Percentiles rank a stretch among this genome's conserved stretches.
Conservation (phyloP, 768 basidiomycete genomes). For the Filobasidium floriforme region DNA sequence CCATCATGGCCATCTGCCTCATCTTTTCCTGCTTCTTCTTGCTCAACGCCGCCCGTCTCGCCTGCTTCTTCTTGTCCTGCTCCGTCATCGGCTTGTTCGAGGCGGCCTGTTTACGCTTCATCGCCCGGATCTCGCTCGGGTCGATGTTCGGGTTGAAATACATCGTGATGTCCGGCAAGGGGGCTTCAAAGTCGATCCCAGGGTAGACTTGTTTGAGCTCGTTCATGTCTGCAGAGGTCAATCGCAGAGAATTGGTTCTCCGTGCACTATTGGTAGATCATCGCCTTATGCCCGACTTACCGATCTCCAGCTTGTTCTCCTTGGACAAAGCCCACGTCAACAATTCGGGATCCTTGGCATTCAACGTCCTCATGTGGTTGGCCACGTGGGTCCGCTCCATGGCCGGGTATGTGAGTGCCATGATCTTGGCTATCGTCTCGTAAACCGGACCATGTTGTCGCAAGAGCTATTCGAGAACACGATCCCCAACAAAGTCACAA, state of each 20-base stretch:
- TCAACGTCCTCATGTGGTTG: neutral
- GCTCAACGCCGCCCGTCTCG: neutral
- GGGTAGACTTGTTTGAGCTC: slow-evolving; percentile 1
- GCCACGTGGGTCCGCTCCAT: slow-evolving; percentile 3
- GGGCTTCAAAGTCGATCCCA: neutral
- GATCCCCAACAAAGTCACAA: neutral
- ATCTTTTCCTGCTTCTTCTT: slow-evolving; percentile 5
- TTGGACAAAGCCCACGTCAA: slow-evolving; percentile 2
- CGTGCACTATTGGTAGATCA: no score
- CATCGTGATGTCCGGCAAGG: slow-evolving; percentile 2
- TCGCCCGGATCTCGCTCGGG: neutral
- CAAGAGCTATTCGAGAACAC: neutral
- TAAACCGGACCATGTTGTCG: slow-evolving; percentile 3
- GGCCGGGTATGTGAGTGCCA: neutral
- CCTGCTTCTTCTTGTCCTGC: slow-evolving; percentile 3
- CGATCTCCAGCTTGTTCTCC: slow-evolving; percentile 7
- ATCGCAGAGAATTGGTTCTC: no score
- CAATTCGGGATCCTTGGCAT: neutral
- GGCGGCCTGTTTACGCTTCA: neutral
- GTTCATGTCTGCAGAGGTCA: neutral
- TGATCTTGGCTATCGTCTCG: slow-evolving; percentile 10
- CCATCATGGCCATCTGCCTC: neutral
- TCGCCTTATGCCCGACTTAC: slow-evolving; percentile 5
- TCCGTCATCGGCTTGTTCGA: neutral
- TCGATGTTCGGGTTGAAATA: slow-evolving; percentile 5